Percentiles rank a stretch among this genome's conserved stretches.
Evolutionary conservation across 2,329 filamentous ascomycete species (phyloP).

Genomic region (Xylaria arbuscula): DNA sequence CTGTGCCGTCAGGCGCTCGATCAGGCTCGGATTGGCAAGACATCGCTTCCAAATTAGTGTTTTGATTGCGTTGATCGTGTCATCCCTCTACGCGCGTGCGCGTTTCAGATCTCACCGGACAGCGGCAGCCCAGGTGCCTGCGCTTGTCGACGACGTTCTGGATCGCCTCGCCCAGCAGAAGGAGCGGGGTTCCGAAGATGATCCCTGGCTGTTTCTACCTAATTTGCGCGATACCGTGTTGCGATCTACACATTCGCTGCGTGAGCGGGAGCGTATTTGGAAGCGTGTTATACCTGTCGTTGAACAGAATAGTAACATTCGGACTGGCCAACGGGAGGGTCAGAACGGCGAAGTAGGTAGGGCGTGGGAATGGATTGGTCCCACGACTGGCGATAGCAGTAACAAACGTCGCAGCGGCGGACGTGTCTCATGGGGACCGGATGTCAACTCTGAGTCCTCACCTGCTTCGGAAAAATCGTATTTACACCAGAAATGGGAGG

Average conservation of each 20-base stretch:
- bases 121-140: slow-evolving; percentile 79
- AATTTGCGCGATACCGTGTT: slow-evolving; percentile 93
- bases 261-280: slow-evolving; percentile 85
- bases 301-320: slow-evolving; percentile 92
- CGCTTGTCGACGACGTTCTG: slow-evolving; percentile 84
- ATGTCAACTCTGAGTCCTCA: slow-evolving; percentile 53
- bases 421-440: slow-evolving; percentile 60
- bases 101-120: slow-evolving; percentile 71
- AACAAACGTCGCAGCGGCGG: slow-evolving; percentile 63
- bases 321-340: slow-evolving; percentile 76
- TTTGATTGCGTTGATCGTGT: slow-evolving; percentile 63
- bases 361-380: slow-evolving; percentile 78
- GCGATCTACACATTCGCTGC: slow-evolving; percentile 80
- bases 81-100: slow-evolving; percentile 71
- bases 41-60: slow-evolving; percentile 86
- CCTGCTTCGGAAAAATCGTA: slow-evolving; percentile 41
- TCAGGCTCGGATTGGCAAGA: slow-evolving; percentile 84
- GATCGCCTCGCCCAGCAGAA: slow-evolving; percentile 86
- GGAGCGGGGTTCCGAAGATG: slow-evolving; percentile 73
- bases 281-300: slow-evolving; percentile 83
- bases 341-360: slow-evolving; percentile 72
- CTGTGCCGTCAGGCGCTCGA: slow-evolving; percentile 81
- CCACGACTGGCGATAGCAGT: slow-evolving; percentile 57
- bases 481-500: slow-evolving; percentile 55
- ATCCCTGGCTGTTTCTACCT: slow-evolving; percentile 85